Conservation (phyloP, 2,329 filamentous ascomycete genomes). For the Aspergillus sp. region DNA sequence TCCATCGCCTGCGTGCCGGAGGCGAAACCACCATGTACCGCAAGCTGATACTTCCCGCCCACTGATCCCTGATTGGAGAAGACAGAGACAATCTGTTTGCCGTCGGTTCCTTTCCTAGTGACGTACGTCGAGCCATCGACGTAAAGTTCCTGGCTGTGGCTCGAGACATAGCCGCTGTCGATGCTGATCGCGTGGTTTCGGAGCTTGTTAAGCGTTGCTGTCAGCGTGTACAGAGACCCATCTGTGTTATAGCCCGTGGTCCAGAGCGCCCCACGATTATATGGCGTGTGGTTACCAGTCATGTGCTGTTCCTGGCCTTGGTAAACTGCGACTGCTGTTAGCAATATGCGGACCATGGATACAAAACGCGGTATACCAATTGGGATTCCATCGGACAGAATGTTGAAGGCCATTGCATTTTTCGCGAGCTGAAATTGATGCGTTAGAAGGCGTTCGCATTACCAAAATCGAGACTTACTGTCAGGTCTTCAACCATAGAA, state of each 20-base stretch:
- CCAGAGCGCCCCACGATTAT: slow-evolving; percentile 49
- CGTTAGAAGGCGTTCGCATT: background rate
- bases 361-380: slow-evolving; percentile 24
- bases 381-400: slow-evolving; percentile 51
- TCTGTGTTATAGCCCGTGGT: slow-evolving; percentile 27
- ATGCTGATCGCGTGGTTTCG: slow-evolving; percentile 31
- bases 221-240: slow-evolving; percentile 29
- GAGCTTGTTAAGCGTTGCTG: slow-evolving; percentile 31
- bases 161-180: slow-evolving; percentile 28
- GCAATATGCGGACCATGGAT: background rate
- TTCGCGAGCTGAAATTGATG: slow-evolving; percentile 40
- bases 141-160: slow-evolving; percentile 31
- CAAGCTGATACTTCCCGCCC: slow-evolving; percentile 18
- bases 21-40: slow-evolving; percentile 17
- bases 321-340: slow-evolving; percentile 36
- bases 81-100: slow-evolving; percentile 32
- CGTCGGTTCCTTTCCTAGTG: slow-evolving; percentile 36
- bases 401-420: slow-evolving; percentile 53
- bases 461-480: slow-evolving; percentile 17
- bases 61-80: slow-evolving; percentile 32
- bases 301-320: slow-evolving; percentile 56
- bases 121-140: slow-evolving; percentile 31
- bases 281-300: slow-evolving; percentile 38
- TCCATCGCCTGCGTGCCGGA: slow-evolving; percentile 16
- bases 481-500: slow-evolving; percentile 43